Base-by-base conservation (phyloP, 352 stramenopile genomes). In the Globisporangium ultimum region DNA sequence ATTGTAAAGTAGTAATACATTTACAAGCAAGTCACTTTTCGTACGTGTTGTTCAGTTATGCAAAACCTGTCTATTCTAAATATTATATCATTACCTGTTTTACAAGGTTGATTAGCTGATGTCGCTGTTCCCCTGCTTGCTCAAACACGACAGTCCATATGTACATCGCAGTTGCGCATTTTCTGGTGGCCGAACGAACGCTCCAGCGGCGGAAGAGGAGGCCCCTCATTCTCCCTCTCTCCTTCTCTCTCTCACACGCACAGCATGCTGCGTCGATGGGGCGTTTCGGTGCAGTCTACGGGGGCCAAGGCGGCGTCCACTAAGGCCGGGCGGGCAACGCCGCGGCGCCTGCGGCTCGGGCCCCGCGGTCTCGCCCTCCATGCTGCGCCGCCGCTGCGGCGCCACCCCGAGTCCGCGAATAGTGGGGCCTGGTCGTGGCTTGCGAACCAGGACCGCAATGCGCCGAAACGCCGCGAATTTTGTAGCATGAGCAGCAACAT, bases 251-350 rank as follows among this genome's bases (percentile, higher is more conserved):
- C 49, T 28, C 28, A 50, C 43, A 14, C 11, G 14, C 9, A 28
- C n/a, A 52, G 8, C n/a, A 62, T 62, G 56, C 48, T 62, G 56
- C 46, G 42, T 43, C 56, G 56, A n/a, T 55, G 38, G 20, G 56
- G 56, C 48, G 56, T 62, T 62, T 62, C 56, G 47, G 47, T 45
- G 36, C 28, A 22, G 20, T 7, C 32, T 6, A 21, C 51, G 28
- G 2, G n/a, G 10, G 15, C 21, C 17, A 48, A 13, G 38, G 24
- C 46, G 36, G 38, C 24, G 5, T 32, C 24, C 24, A 32, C 24
- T 5, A 32, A 32, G 24, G 24, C 24, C 24, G 5, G 2, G 24
- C 24, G 24, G 24, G 24, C 24, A 5, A 5, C 24, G 24, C 24
- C 24, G 24, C 24, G 24, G 24, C 24, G 24, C 2, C 24, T 32